Conservation (phyloP, 1,284 basidiomycete species). For the Lignosus rhinocerotis region DNA sequence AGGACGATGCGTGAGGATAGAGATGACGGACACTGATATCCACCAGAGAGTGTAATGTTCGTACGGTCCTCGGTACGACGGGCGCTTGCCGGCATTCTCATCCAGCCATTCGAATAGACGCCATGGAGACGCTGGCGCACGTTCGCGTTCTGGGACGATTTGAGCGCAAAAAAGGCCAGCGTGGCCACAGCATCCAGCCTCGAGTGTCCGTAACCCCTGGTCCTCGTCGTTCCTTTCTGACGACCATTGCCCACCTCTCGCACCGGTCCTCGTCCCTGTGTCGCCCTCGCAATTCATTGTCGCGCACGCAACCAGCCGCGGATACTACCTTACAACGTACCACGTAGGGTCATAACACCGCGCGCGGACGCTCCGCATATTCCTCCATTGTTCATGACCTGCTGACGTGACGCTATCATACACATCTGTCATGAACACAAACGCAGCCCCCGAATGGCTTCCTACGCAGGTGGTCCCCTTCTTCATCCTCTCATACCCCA, state of each 20-base stretch:
- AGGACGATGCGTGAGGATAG: neutral
- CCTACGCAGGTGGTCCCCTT: constrained; percentile 63
- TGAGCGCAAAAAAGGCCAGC: constrained; percentile 20
- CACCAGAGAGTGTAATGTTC: neutral
- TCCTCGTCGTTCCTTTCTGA: neutral
- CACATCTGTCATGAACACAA: constrained; percentile 31
- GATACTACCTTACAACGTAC: neutral
- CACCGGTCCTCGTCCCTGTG: neutral
- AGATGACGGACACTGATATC: neutral
- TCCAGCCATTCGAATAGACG: neutral
- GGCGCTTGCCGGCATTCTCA: neutral
- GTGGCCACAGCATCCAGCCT: constrained; percentile 5
- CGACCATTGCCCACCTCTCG: neutral
- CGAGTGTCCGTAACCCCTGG: neutral
- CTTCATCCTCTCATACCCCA: constrained; percentile 74
- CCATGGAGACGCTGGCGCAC: constrained; percentile 15
- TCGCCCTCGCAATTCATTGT: no score
- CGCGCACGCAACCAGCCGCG: neutral
- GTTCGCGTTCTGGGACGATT: constrained; percentile 17
- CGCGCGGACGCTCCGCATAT: neutral
- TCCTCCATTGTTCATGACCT: constrained; percentile 24
- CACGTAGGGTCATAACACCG: neutral
- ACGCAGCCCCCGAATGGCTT: constrained; percentile 45
- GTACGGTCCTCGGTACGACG: no score
- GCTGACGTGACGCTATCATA: constrained; percentile 26